These are phyloP conservation scores for Fusarium heterosporum DNA, from an alignment of 2,329 filamentous ascomycete species.

Conservation along the genomic window DNA sequence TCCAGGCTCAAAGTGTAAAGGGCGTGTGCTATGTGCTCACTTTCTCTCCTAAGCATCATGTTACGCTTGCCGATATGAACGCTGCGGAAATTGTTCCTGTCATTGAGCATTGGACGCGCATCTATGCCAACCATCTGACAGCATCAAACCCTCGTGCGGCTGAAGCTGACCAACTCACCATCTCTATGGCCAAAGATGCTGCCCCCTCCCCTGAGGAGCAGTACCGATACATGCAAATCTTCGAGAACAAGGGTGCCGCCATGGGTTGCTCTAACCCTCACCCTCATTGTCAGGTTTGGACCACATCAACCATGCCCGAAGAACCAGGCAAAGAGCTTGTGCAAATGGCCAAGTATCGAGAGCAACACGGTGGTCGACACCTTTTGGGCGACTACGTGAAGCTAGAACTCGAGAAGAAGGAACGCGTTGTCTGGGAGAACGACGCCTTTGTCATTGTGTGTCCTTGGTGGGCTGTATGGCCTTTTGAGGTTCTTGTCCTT, in stretches of 20 bases:
- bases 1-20: slow-evolving; percentile 86
- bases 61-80: slow-evolving; percentile 91
- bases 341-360: slow-evolving; percentile 82
- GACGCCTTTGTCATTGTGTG: slow-evolving; percentile 85
- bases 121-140: slow-evolving; percentile 86
- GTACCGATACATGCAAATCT: slow-evolving; percentile 98
- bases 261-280: slow-evolving; percentile 99
- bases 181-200: slow-evolving; percentile 54
- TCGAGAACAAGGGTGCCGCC: slow-evolving; percentile 96
- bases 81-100: slow-evolving; percentile 82
- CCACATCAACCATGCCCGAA: slow-evolving; percentile 89
- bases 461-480: slow-evolving; percentile 98
- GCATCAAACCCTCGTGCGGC: slow-evolving; percentile 72
- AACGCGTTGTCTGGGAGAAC: slow-evolving; percentile 91
- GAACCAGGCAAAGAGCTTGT: slow-evolving; percentile 84
- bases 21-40: slow-evolving; percentile 98
- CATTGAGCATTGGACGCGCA: slow-evolving; percentile 89
- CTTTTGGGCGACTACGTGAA: slow-evolving; percentile 88
- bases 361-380: slow-evolving; percentile 77
- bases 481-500: slow-evolving; percentile 93
- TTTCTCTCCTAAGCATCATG: slow-evolving; percentile 89
- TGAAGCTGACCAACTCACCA: slow-evolving; percentile 54
- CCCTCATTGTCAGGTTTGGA: slow-evolving; percentile 97
- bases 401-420: slow-evolving; percentile 82
- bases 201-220: slow-evolving; percentile 72